Evolutionary conservation across 805 yeast genomes (phyloP).

Genomic region (Schwanniomyces occidentalis): DNA sequence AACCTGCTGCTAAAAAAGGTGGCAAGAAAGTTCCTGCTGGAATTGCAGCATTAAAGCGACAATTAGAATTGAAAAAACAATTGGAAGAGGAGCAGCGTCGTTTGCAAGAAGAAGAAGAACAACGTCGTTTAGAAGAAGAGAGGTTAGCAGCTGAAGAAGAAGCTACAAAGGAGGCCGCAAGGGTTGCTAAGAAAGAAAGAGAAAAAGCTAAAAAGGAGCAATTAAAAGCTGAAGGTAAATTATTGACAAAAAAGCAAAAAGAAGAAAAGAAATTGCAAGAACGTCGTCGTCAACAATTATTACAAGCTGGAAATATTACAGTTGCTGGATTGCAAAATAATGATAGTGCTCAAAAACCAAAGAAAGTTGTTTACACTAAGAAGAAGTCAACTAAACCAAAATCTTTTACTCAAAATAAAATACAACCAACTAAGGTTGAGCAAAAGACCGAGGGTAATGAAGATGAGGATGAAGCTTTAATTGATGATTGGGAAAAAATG

Average conservation of each 20-base stretch:
- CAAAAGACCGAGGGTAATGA: constrained; percentile 25
- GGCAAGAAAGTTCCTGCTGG: constrained; percentile 88
- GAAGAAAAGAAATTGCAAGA: constrained; percentile 86
- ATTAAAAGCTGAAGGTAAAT: constrained; percentile 94
- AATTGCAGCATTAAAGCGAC: constrained; percentile 86
- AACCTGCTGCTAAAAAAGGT: constrained; percentile 47
- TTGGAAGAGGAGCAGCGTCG: constrained; percentile 80
- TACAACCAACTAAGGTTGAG: constrained; percentile 16
- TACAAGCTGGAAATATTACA: constrained; percentile 68
- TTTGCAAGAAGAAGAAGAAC: constrained; percentile 67
- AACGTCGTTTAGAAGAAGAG: constrained; percentile 51
- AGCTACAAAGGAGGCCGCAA: constrained; percentile 58
- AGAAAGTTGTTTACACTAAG: constrained; percentile 69
- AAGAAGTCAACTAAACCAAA: constrained; percentile 60
- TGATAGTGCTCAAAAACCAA: constrained; percentile 47
- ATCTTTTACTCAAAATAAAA: constrained; percentile 31
- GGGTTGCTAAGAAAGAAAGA: constrained; percentile 74
- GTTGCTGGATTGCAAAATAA: constrained; percentile 68
- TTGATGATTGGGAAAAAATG: constrained; percentile 86
- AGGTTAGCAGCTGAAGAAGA: constrained; percentile 59
- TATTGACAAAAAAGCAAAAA: constrained; percentile 90
- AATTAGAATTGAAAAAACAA: constrained; percentile 84
- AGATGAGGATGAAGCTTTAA: constrained; percentile 47
- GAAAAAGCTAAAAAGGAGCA: constrained; percentile 86
- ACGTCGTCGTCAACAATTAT: constrained; percentile 82